Conservation (phyloP, 257 asterid genomes). For the Capsicum pubescens region DNA sequence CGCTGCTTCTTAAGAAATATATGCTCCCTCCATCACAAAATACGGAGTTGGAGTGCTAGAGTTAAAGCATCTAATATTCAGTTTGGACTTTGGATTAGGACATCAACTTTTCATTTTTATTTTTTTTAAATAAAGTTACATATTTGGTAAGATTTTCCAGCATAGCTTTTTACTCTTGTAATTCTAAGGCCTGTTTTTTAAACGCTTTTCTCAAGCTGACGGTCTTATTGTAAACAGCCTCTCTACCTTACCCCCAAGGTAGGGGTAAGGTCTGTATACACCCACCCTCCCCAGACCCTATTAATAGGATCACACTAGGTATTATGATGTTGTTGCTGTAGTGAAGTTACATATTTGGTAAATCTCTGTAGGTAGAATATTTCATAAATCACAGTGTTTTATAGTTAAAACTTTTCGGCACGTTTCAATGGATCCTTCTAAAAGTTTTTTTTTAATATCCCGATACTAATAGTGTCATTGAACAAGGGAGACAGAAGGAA, state of each 20-base stretch:
- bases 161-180: not conserved
- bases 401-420: not conserved
- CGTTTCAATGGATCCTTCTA: not conserved
- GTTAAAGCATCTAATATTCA: slow-evolving; percentile 5
- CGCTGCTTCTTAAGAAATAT: slow-evolving; percentile 7
- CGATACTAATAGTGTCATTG: not conserved
- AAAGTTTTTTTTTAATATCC: not conserved
- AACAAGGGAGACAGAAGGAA: not conserved
- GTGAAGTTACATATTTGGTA: not conserved
- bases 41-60: slow-evolving; percentile 9
- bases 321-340: not conserved
- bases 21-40: not conserved
- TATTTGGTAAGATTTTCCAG: too few relatives aligned
- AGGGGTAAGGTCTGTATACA: not conserved
- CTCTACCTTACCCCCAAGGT: too few relatives aligned
- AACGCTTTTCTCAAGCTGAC: not conserved
- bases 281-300: not conserved
- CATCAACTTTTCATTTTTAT: not conserved
- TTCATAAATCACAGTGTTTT: not conserved
- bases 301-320: not conserved
- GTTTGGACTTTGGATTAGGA: slow-evolving; percentile 7
- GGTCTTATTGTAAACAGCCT: not conserved
- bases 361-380: not conserved
- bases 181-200: not conserved
- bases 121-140: too few relatives aligned